These are phyloP conservation scores for Lodderomyces margitis DNA, from an alignment of 1,139 yeast genomes.

Conservation along the genomic window DNA sequence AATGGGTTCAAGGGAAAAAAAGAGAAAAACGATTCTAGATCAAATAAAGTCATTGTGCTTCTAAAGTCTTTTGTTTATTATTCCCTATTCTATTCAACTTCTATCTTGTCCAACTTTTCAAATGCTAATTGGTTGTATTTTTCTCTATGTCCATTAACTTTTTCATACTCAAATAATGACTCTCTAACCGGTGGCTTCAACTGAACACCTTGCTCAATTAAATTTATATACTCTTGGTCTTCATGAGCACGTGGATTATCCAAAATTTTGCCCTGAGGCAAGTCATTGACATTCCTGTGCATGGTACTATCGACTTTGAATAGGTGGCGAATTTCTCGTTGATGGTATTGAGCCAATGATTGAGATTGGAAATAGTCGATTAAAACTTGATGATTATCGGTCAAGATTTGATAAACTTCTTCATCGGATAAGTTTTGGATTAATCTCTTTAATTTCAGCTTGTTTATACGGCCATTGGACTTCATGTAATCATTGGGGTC, in stretches of 20 bases:
- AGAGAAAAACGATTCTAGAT: too few relatives aligned
- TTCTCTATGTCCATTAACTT: constrained; percentile 6
- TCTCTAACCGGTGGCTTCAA: constrained; percentile 29
- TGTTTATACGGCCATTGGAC: constrained; percentile 5
- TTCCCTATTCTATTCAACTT: constrained; percentile 3
- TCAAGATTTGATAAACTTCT: constrained; percentile 17
- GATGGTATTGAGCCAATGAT: constrained; percentile 18
- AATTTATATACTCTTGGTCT: constrained; percentile 6
- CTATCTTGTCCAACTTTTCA: constrained; percentile 9
- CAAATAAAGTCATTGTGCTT: too few relatives aligned
- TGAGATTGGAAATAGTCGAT: constrained; percentile 20
- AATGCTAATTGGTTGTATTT: constrained; percentile 7
- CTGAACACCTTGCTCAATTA: constrained; percentile 16
- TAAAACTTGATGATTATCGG: constrained; percentile 17
- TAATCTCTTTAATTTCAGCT: constrained; percentile 5
- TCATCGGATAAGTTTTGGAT: constrained; percentile 19
- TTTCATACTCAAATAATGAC: constrained; percentile 28
- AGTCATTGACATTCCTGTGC: constrained; percentile 9
- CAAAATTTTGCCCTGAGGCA: constrained; percentile 7
- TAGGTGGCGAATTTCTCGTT: constrained; percentile 16
- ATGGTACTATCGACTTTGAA: constrained; percentile 12
- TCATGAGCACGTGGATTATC: constrained; percentile 4
- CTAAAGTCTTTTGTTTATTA: background rate
- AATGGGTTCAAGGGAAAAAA: too few relatives aligned
- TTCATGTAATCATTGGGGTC: constrained; percentile 22